A percentile compares a stretch with the other conserved stretches of the same genome.
Conservation (phyloP, 1,284 basidiomycete species). For the Naganishia sp. region DNA sequence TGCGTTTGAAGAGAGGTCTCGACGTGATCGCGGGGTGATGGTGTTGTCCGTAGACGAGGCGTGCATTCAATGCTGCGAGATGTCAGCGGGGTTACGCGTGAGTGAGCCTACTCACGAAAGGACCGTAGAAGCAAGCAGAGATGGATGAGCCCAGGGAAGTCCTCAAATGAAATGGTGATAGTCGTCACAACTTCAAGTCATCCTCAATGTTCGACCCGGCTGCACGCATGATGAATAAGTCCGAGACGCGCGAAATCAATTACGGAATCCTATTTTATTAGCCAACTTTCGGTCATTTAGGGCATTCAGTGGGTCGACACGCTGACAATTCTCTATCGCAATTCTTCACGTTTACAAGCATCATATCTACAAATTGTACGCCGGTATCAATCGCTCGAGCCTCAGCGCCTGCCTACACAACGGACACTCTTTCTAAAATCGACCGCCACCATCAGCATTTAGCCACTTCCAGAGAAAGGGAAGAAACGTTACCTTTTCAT, state of each 20-base stretch:
- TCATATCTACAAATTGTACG: constrained; percentile 72
- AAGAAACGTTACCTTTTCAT: constrained; percentile 67
- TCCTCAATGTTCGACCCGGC: background rate
- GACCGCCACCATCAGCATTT: background rate
- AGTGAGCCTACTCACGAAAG: no score
- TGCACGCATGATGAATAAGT: no score
- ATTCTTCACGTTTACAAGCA: background rate
- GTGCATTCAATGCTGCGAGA: constrained; percentile 2
- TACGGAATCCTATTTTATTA: background rate
- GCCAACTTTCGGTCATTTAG: no score
- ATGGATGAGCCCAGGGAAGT: no score
- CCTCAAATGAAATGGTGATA: no score
- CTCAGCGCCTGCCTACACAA: constrained; percentile 77
- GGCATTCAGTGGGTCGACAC: no score
- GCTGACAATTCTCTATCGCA: background rate
- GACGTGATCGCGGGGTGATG: constrained; percentile 11
- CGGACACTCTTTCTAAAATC: constrained; percentile 74
- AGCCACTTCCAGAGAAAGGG: background rate
- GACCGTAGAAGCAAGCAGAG: no score
- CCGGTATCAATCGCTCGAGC: constrained; percentile 71
- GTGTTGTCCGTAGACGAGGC: background rate
- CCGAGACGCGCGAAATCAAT: no score
- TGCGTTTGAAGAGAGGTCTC: constrained; percentile 6
- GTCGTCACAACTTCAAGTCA: background rate
- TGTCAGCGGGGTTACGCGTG: background rate